Base-by-base conservation (phyloP, 108 stramenopile species). In the Nitzschia sp. region DNA sequence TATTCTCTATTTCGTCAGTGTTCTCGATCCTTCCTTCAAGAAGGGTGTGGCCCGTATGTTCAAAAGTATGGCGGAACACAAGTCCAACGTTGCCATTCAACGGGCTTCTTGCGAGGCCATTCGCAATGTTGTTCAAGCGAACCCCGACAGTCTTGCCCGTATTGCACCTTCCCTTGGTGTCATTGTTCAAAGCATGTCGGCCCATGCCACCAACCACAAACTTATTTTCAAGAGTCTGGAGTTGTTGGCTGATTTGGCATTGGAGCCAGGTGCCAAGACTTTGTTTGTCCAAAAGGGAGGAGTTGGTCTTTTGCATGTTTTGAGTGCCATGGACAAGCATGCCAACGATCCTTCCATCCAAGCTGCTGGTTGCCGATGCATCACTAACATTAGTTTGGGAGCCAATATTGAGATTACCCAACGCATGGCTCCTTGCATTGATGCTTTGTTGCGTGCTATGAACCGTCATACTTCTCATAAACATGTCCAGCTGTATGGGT, bases 11-110 rank as follows among this genome's bases (percentile, higher is more conserved):
- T 75, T 75, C 38, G 21, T 68, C 11, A 52, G 48, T 12, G 64
- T 75, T 41, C 34, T 75, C 5, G 73, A 75, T 46, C 73, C 73
- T 6, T 41, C 64, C 22, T 75, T 75, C 65, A 75, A 75, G 40
- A 75, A 75, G 53, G 73, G 73, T 25, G 73, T 75, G 10, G 73
- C 73, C 8, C 42, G 67, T 7, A 34, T 75, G n/a, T 75, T 75
- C 61, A 67, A 68, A 53, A 55, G 63, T 22, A 65, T 75, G 64
- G 56, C 55, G 21, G 73, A 75, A 51, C 73, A 75, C 51, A 57
- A 42, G 22, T 55, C 57, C 40, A 75, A 75, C 42, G 67, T 66
- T 52, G 64, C 73, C 7, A 75, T 68, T 55, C 73, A 75, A 67
- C 41, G 65, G 39, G 73, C 73, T 41, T 52, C 65, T 22, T 68